These are phyloP conservation scores for Euphorbia corollata DNA, from an alignment of 441 rosid species.

Conservation along the genomic window DNA sequence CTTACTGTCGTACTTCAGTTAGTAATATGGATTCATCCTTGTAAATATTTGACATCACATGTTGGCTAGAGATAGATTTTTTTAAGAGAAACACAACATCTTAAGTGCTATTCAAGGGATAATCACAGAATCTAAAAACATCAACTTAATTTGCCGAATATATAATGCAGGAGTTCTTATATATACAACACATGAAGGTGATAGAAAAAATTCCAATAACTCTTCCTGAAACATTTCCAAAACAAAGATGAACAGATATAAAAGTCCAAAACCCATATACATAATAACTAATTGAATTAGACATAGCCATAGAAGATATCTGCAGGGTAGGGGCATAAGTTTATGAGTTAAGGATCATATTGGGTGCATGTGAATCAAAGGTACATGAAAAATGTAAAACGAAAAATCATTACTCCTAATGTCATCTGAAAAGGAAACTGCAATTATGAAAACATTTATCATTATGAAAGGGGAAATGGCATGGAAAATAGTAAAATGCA, in stretches of 20 bases:
- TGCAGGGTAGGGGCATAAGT: not conserved
- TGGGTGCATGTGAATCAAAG: not conserved
- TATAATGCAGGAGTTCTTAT: no score
- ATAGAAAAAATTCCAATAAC: no score
- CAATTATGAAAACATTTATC: not conserved
- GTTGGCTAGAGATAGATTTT: no score
- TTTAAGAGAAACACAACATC: no score
- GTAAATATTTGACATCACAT: no score
- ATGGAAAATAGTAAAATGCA: not conserved
- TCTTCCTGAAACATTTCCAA: no score
- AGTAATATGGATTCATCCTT: no score
- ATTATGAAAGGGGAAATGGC: not conserved
- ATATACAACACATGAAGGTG: no score
- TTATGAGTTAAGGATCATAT: not conserved
- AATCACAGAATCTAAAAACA: no score
- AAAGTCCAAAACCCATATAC: not conserved
- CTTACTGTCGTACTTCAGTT: no score
- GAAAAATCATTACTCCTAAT: not conserved
- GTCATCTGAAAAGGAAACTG: not conserved
- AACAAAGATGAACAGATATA: slow-evolving; percentile 4
- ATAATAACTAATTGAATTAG: not conserved
- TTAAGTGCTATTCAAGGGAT: no score
- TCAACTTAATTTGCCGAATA: no score
- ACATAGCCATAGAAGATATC: not conserved
- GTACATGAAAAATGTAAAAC: not conserved